A percentile compares a stretch with the other conserved stretches of the same genome.
Evolutionary conservation across 495 filamentous ascomycete species (phyloP).

Genomic region (Neurospora sp.): DNA sequence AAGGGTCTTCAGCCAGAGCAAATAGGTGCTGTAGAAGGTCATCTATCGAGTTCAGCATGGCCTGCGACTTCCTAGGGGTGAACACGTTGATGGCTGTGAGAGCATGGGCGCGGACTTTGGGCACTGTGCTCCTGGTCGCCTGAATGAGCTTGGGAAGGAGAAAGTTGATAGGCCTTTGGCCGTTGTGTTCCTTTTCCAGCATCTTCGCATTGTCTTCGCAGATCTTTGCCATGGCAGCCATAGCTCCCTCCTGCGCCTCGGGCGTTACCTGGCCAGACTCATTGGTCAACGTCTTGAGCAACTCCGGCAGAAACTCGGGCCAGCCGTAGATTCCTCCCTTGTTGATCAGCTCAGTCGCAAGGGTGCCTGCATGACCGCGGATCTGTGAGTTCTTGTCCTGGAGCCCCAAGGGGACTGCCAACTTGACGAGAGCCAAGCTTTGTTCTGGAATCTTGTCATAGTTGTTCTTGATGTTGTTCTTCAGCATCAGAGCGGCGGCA

Average conservation of each 20-base stretch:
- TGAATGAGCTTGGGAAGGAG: constrained; percentile 87
- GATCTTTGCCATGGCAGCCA: constrained; percentile 85
- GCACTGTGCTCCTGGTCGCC: constrained; percentile 62
- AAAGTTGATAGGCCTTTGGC: constrained; percentile 75
- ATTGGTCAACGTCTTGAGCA: constrained; percentile 68
- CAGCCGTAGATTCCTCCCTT: constrained; percentile 80
- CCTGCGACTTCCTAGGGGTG: constrained; percentile 67
- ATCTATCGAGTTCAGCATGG: constrained; percentile 67
- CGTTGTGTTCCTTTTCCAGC: constrained; percentile 75
- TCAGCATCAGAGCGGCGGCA: constrained; percentile 85
- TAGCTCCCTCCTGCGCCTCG: constrained; percentile 81
- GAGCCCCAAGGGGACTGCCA: constrained; percentile 64
- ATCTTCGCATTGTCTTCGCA: constrained; percentile 91
- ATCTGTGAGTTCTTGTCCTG: constrained; percentile 76
- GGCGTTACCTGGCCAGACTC: constrained; percentile 52
- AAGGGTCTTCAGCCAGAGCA: constrained; percentile 61
- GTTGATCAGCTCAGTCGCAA: constrained; percentile 87
- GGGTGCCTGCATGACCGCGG: constrained; percentile 79
- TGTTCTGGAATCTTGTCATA: constrained; percentile 60
- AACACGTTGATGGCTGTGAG: constrained; percentile 85
- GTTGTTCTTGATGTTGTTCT: constrained; percentile 72
- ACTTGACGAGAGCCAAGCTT: constrained; percentile 64
- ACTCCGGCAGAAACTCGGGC: constrained; percentile 78
- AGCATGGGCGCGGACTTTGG: constrained; percentile 68
- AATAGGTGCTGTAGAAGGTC: constrained; percentile 73